phyloP scores from a whole-genome alignment of 495 filamentous ascomycete species.

The Filosporella fistucella region DNA sequence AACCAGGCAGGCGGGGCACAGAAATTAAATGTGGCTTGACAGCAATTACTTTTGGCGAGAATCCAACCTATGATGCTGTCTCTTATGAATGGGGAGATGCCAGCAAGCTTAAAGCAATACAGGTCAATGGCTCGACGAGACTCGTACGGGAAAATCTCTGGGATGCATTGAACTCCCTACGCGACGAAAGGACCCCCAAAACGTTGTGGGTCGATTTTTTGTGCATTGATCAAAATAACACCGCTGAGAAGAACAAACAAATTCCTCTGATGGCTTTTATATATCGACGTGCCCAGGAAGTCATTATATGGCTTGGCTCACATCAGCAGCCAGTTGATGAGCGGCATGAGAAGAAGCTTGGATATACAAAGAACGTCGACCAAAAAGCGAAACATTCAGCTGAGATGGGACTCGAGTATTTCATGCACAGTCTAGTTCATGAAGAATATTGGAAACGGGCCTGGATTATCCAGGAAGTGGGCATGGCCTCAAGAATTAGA shows the following conservation, averaged over 20 bases:
- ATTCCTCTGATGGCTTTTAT: conserved; percentile 6
- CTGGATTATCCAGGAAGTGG: conserved; percentile 6
- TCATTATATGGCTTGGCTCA: background rate
- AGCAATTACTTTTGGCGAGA: background rate
- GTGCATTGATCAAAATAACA: conserved; percentile 12
- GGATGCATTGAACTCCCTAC: background rate
- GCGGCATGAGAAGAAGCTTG: too few relatives aligned
- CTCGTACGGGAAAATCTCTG: background rate
- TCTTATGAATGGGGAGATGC: background rate
- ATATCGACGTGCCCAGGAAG: background rate
- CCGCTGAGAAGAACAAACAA: background rate
- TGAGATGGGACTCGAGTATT: too few relatives aligned
- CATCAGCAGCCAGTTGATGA: background rate
- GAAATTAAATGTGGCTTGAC: too few relatives aligned
- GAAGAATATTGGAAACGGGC: background rate
- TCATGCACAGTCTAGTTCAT: too few relatives aligned
- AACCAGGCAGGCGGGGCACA: too few relatives aligned
- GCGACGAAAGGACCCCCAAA: background rate
- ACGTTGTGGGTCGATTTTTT: conserved; percentile 4
- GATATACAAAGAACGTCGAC: background rate
- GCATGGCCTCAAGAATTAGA: background rate
- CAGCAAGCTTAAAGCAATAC: background rate
- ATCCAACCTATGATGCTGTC: background rate
- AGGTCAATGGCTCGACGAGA: background rate
- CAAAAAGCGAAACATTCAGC: too few relatives aligned